phyloP scores from a whole-genome alignment of 1,139 yeast species.

The Kodamaea alishanica region DNA sequence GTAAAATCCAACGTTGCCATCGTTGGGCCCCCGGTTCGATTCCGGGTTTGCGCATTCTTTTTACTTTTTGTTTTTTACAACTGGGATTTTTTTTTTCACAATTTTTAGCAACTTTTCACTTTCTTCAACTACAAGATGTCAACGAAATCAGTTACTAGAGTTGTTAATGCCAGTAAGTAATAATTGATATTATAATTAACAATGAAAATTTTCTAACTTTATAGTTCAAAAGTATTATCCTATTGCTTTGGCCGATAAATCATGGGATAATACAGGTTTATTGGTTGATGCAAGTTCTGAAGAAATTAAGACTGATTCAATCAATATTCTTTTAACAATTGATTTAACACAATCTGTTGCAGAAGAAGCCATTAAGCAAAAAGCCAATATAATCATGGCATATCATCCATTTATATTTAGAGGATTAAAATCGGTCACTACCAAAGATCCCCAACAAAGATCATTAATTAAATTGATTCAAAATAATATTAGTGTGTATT shows the following conservation, averaged over 20 bases:
- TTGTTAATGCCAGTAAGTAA: conserved; percentile 43
- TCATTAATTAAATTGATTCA: conserved; percentile 71
- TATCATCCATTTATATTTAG: conserved; percentile 95
- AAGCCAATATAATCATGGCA: conserved; percentile 62
- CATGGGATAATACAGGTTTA: conserved; percentile 95
- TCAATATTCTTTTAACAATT: conserved; percentile 65
- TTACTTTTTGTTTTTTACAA: neutral
- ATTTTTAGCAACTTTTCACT: neutral
- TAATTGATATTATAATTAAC: neutral
- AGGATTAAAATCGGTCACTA: conserved; percentile 74
- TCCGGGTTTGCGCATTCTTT: conserved; percentile 13
- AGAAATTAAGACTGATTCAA: conserved; percentile 15
- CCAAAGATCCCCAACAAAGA: conserved; percentile 72
- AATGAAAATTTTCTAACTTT: conserved; percentile 13
- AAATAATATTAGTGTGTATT: conserved; percentile 79
- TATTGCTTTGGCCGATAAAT: conserved; percentile 65
- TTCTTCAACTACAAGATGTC: conserved; percentile 22
- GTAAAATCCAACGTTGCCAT: conserved; percentile 14
- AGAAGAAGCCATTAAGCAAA: conserved; percentile 67
- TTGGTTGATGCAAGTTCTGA: conserved; percentile 60
- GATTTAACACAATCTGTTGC: conserved; percentile 84
- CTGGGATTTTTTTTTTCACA: too few relatives aligned
- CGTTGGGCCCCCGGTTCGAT: conserved; percentile 15
- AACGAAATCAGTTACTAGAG: conserved; percentile 39
- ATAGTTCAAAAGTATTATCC: conserved; percentile 70